These are phyloP conservation scores for Euphrasia confusa DNA, from an alignment of 257 asterid genomes.

Conservation along the genomic window DNA sequence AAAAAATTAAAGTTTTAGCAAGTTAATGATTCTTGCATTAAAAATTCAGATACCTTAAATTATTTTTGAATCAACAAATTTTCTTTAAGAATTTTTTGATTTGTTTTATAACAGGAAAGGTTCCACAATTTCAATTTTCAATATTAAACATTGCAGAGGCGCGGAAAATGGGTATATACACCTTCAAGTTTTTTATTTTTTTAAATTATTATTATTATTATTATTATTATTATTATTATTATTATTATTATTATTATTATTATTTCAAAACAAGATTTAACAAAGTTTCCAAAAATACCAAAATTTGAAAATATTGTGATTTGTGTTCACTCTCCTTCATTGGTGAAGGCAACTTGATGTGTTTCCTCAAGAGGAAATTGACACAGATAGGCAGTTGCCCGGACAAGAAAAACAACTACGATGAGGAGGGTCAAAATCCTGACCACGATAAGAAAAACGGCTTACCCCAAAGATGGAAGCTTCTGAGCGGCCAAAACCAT, in stretches of 20 bases:
- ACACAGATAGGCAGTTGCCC: neutral
- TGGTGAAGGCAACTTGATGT: slow-evolving; percentile 17
- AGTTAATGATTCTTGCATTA: too few species aligned
- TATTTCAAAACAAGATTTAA: neutral
- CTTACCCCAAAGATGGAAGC: slow-evolving; percentile 45
- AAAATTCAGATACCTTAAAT: too few species aligned
- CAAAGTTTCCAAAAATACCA: neutral
- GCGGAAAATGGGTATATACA: too few species aligned
- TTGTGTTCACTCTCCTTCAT: neutral
- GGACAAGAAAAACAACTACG: neutral
- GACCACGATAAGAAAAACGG: neutral
- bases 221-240: neutral
- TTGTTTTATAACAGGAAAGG: too few species aligned
- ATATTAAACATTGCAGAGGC: too few species aligned
- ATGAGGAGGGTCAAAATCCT: neutral
- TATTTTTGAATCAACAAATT: too few species aligned
- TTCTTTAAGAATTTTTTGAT: too few species aligned
- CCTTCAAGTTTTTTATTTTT: too few species aligned
- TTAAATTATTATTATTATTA: too few species aligned
- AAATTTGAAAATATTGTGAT: neutral
- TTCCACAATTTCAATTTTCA: too few species aligned
- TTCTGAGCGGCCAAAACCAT: slow-evolving; percentile 49
- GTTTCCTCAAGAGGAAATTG: slow-evolving; percentile 2
- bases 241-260: too few species aligned
- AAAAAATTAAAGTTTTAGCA: too few species aligned